phyloP scores from a whole-genome alignment of 192 early-diverging fungal genomes.

The Umbelopsis sp. region DNA sequence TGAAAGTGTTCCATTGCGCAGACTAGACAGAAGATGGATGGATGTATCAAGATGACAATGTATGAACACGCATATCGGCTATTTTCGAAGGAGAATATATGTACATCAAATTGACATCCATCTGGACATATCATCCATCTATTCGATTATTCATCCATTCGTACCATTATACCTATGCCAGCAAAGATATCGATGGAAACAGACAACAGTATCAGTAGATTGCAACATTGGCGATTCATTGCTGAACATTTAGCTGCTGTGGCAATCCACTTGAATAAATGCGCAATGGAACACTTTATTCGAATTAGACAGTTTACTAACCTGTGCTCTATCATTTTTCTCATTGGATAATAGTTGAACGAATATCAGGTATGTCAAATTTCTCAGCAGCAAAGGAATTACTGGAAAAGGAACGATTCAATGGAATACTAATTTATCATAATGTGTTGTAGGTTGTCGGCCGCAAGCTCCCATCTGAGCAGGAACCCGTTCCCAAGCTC shows the following conservation, averaged over 20 bases:
- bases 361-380: conserved; percentile 46
- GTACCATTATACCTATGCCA: too few relatives aligned
- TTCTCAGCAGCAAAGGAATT: not conserved
- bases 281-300: too few relatives aligned
- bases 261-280: too few relatives aligned
- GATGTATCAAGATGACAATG: not conserved
- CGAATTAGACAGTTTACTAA: not conserved
- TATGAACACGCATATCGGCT: not conserved
- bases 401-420: not conserved
- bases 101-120: too few relatives aligned
- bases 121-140: too few relatives aligned
- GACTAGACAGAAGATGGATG: not conserved
- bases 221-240: too few relatives aligned
- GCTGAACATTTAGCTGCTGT: too few relatives aligned
- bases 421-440: conserved; percentile 1
- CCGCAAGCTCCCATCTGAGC: conserved; percentile 88
- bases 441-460: conserved; percentile 75
- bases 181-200: not conserved
- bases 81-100: not conserved
- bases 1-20: not conserved
- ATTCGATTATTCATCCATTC: too few relatives aligned
- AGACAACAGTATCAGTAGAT: not conserved
- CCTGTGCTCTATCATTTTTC: not conserved
- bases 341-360: conserved; percentile 43
- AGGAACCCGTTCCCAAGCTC: conserved; percentile 89